Percentiles rank a stretch among this genome's conserved stretches.
phyloP scores from a whole-genome alignment of 305 asterid genomes.

The Fraxinus greggii region DNA sequence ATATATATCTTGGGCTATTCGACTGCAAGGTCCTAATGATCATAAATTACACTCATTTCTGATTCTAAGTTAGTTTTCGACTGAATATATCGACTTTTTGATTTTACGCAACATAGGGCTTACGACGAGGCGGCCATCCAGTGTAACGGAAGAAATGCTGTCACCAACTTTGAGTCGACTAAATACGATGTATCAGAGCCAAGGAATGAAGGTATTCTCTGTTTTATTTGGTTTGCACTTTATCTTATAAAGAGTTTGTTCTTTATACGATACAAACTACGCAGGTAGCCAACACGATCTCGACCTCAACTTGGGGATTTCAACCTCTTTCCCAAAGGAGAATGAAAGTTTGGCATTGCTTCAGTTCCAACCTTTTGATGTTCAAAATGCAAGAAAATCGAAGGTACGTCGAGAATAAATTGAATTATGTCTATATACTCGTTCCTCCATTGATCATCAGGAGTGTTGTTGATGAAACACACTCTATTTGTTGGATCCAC shows the following conservation, averaged over 20 bases:
- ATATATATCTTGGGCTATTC: slow-evolving; percentile 86
- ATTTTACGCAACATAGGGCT: slow-evolving; percentile 53
- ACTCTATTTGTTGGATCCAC: slow-evolving; percentile 16
- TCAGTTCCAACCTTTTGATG: slow-evolving; percentile 46
- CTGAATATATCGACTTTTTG: slow-evolving; percentile 18
- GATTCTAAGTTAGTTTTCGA: slow-evolving; percentile 26
- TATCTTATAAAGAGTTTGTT: not conserved
- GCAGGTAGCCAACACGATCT: slow-evolving; percentile 54
- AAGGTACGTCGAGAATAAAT: slow-evolving; percentile 33
- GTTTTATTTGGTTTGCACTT: not conserved
- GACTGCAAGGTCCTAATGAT: slow-evolving; percentile 81
- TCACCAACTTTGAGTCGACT: slow-evolving; percentile 66
- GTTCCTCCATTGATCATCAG: not conserved
- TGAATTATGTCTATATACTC: not conserved
- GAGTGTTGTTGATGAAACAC: not conserved
- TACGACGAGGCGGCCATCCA: slow-evolving; percentile 76
- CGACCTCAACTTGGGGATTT: slow-evolving; percentile 73
- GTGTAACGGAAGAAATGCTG: slow-evolving; percentile 77
- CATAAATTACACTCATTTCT: slow-evolving; percentile 21
- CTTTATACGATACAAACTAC: not conserved
- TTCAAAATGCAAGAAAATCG: slow-evolving; percentile 36
- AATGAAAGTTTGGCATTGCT: slow-evolving; percentile 32
- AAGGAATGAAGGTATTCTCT: slow-evolving; percentile 35
- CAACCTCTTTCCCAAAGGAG: slow-evolving; percentile 45
- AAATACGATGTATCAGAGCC: slow-evolving; percentile 34